Evolutionary conservation across 208 protist genomes (phyloP), one percentile per base, ranked within the genome.

Genomic region (Leishmania gerbilli): DNA sequence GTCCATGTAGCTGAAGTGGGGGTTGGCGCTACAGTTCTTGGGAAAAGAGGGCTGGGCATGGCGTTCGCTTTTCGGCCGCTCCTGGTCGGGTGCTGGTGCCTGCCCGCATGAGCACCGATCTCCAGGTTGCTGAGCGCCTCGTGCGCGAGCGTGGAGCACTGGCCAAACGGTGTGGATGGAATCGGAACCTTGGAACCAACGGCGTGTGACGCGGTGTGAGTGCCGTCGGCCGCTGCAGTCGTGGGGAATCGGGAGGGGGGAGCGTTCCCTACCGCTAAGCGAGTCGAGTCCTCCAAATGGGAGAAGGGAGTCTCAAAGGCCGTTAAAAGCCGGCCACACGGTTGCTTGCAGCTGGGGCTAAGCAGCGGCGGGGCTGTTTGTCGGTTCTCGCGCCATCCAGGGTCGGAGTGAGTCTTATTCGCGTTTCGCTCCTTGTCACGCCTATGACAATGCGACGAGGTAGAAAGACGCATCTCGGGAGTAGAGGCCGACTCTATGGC

Each of bases 141-240:
- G 21, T 45, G 74, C 15, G 74, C n/a, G 2, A 31, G 34, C 21
- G 17, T n/a, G 53, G n/a, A 21, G 53, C 47, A 17, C 2, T 67
- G 74, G 51, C 74, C 34, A 49, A 7, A 31, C 31, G n/a, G 21
- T 37, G 51, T 77, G 37, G 42, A 45, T 9, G 34, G 7, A 56
- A 65, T 77, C 53, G 34, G 37, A 37, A 1, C 31, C 37, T 49
- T 77, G 34, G 19, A 21, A 27, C 17, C 51, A 5, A 5, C 51
- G 45, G 31, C 40, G n/a, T 17, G 49, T 40, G 45, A 11, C 1
- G 17, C 71, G 21, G 19, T 45, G 17, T 42, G 34, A 21, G 40
- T 45, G 56, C 64, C 82, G 47, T 76, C 76, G 42, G 74, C 69
- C 27, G 79, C 60, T 21, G 79, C 27, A n/a, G 79, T 77, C 60